Evolutionary conservation across 148 eudicot genomes (phyloP).

Genomic region (Heliosperma pusillum): DNA sequence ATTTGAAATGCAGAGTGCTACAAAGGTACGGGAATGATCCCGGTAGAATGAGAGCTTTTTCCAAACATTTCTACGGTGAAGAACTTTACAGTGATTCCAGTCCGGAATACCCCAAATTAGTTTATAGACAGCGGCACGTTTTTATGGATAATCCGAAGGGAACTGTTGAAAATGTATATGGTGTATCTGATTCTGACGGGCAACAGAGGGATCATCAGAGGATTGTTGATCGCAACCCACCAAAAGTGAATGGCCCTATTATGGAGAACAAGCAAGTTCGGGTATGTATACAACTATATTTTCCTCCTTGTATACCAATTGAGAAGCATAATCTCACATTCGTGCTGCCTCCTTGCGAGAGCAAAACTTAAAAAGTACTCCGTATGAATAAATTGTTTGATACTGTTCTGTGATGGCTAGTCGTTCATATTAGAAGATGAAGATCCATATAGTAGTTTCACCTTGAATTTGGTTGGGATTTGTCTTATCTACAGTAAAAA

Average conservation of each 20-base stretch:
- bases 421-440: no score
- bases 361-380: no score
- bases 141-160: slow-evolving; percentile 29
- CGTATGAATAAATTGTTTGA: no score
- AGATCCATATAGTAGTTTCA: no score
- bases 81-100: slow-evolving; percentile 55
- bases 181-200: slow-evolving; percentile 24
- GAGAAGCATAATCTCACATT: neutral
- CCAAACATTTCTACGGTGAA: slow-evolving; percentile 59
- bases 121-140: slow-evolving; percentile 44
- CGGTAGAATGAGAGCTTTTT: slow-evolving; percentile 32
- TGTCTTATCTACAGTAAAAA: no score
- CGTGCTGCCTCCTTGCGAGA: no score
- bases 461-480: no score
- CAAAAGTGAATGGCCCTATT: slow-evolving; percentile 10
- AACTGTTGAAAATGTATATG: slow-evolving; percentile 14
- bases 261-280: slow-evolving; percentile 26
- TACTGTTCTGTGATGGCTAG: no score
- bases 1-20: slow-evolving; percentile 48
- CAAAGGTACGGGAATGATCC: slow-evolving; percentile 41
- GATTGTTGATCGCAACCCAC: slow-evolving; percentile 14
- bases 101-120: slow-evolving; percentile 34
- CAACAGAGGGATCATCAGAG: slow-evolving; percentile 17
- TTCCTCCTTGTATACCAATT: neutral
- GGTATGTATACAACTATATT: slow-evolving; percentile 24